Evolutionary conservation across 1,139 yeast genomes (phyloP), one percentile per base, ranked within the genome.

Genomic region (Magnusiomyces sp.): DNA sequence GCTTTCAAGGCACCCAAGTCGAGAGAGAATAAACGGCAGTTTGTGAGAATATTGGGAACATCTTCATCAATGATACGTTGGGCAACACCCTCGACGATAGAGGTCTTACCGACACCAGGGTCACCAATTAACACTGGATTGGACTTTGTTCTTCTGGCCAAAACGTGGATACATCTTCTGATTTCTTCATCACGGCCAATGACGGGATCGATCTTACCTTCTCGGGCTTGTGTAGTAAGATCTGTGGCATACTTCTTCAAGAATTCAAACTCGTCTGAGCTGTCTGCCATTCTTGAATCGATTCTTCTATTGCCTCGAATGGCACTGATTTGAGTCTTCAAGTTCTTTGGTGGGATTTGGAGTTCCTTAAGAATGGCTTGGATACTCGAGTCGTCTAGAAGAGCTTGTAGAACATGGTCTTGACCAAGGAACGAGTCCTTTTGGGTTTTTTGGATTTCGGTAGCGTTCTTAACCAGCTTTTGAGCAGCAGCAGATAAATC

Each of bases 121-220:
- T 92, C 97, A 75, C 99, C 99, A 62, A 92, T 88, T 57, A 92
- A 73, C 58, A 95, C 92, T 13, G 98, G 95, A 64, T 94, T 94
- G 2, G 97, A 89, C 70, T 92, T 92, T 34, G 95, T 86, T 71
- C 98, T 81, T 72, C 98, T 83, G 16, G 98, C 92, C 55, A 92
- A 74, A 4, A 94, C 95, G 55, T 97, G 78, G 55, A 92, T 90
- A 41, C 95, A 89, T 59, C 97, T 76, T 70, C 98, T 79, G 58
- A 94, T 92, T 70, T 92, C 98, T 67, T 92, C 98, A 67, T 92
- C 98, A 71, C 99, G 83, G 50, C 99, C 99, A 64, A 92, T 94
- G 46, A 94, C 98, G 1, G 99, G 99, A 67, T 92, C 99, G 55
- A 92, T 80, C 65, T 85, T 86, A 63, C 99, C 98, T 62, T 85